phyloP scores from a whole-genome alignment of 176 grass and related monocot genomes.

The Aegilops speltoides region DNA sequence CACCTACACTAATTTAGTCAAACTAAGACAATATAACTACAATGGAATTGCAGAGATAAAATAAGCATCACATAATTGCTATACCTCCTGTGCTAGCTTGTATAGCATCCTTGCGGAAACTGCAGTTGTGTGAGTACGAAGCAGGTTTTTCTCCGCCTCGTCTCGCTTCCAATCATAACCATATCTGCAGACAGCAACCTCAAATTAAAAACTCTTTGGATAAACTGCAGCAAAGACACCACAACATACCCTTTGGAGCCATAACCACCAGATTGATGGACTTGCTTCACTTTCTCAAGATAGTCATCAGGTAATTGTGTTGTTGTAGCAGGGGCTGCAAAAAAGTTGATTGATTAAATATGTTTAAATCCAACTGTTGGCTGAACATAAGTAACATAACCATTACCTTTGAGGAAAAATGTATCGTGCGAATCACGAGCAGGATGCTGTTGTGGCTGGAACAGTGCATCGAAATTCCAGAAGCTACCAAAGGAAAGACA shows the following conservation, averaged over 20 bases:
- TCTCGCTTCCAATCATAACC: conserved; percentile 97
- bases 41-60: neutral
- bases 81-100: conserved; percentile 88
- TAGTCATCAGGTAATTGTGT: conserved; percentile 80
- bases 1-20: conserved; percentile 4
- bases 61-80: conserved; percentile 5
- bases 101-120: conserved; percentile 98
- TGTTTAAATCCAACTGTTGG: neutral
- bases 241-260: conserved; percentile 87
- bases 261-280: conserved; percentile 85
- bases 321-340: conserved; percentile 66
- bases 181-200: conserved; percentile 56
- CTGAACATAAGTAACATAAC: conserved; percentile 5
- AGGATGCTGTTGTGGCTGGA: conserved; percentile 97
- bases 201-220: conserved; percentile 21
- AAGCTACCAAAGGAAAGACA: conserved; percentile 53
- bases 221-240: conserved; percentile 15
- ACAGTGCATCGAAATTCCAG: conserved; percentile 98
- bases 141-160: conserved; percentile 93
- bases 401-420: conserved; percentile 79
- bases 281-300: conserved; percentile 81
- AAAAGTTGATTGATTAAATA: conserved; percentile 21
- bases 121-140: conserved; percentile 96
- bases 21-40: neutral
- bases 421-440: conserved; percentile 98